Evolutionary conservation across 169 alveolate species (phyloP), one percentile per base, ranked within the genome.

Genomic region (Plasmodium yoelii): DNA sequence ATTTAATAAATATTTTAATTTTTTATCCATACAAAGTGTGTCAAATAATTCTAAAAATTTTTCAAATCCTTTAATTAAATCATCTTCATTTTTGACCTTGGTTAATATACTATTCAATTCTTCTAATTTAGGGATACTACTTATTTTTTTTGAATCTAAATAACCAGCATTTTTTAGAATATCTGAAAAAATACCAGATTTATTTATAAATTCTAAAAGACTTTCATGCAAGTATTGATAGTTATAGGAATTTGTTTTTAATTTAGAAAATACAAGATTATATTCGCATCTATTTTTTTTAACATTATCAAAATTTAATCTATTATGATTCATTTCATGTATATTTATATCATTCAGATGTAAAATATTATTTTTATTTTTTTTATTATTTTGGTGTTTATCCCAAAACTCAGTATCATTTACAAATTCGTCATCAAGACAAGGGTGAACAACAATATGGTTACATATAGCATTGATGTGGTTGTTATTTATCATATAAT

Each of bases 11-110:
- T 44, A 61, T 67, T 82, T 82, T 46, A 65, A 82, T 56, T 61
- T 65, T 39, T 82, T 82, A 56, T 82, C 82, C 67, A 82, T 53
- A 60, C 68, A 82, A 19, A 82, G 59, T 19, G 42, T 55, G 59
- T 82, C 82, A 67, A 82, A 82, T 67, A 82, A 67, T 67, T 82
- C 90, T 19, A 82, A 59, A 57, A 82, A 82, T n/a, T 53, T 65
- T 22, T 82, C 24, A 55, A 82, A 82, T 3, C 70, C 71, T 28
- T 44, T 82, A 39, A 82, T 55, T 7, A 82, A 10, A 53, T 82
- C 90, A n/a, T 24, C 64, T 44, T 82, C 75, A 57, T 60, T 82
- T 15, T 67, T 65, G 19, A 68, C 46, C 56, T 65, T 46, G 7
- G 60, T 53, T 82, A 82, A 28, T 55, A 51, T n/a, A 47, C 68